Evolutionary conservation across 257 asterid genomes (phyloP).

Genomic region (Apocynum venetum): DNA sequence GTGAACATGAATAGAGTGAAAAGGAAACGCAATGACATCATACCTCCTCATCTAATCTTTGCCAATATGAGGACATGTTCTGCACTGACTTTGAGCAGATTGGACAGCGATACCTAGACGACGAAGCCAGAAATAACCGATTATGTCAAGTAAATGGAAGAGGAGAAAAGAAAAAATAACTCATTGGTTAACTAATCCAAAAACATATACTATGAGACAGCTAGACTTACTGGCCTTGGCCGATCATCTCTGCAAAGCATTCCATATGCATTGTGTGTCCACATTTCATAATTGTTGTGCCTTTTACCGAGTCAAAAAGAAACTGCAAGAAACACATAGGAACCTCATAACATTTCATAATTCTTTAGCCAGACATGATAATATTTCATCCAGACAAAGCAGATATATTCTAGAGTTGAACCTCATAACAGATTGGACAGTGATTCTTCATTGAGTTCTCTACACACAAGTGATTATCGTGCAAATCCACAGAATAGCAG

Average conservation of each 20-base stretch:
- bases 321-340: constrained; percentile 44
- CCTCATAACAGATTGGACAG: constrained; percentile 97
- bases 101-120: constrained; percentile 83
- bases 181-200: constrained; percentile 3
- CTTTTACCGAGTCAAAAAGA: constrained; percentile 80
- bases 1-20: not conserved
- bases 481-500: constrained; percentile 64
- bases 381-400: constrained; percentile 4
- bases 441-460: constrained; percentile 90
- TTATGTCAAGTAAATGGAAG: not conserved
- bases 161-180: not conserved
- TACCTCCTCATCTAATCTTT: constrained; percentile 76
- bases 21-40: constrained; percentile 14
- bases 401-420: constrained; percentile 21
- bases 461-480: constrained; percentile 67
- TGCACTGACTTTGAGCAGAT: constrained; percentile 71
- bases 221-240: constrained; percentile 59
- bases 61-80: constrained; percentile 67
- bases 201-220: constrained; percentile 6
- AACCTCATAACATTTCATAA: not conserved
- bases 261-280: constrained; percentile 88
- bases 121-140: constrained; percentile 11
- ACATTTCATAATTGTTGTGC: constrained; percentile 69
- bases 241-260: constrained; percentile 57
- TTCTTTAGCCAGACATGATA: constrained; percentile 10